Percentiles rank a stretch among this genome's conserved stretches.
These are phyloP conservation scores for Phytophthora syringae DNA, from an alignment of 352 stramenopile species.

Conservation along the genomic window DNA sequence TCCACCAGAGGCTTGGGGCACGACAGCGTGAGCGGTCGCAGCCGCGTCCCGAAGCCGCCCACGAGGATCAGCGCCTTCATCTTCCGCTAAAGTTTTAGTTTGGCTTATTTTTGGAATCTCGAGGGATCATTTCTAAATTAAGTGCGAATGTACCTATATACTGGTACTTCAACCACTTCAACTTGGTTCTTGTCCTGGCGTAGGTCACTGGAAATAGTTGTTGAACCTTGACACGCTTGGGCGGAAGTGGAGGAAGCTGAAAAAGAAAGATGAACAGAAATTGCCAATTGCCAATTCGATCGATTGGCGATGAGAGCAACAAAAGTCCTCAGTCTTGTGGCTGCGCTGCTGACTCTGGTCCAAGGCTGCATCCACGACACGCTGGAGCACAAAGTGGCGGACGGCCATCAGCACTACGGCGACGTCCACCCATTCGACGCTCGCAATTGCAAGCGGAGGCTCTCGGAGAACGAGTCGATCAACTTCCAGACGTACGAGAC, in stretches of 20 bases:
- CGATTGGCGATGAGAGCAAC: slow-evolving; percentile 5
- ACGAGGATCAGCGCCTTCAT: slow-evolving; percentile 94
- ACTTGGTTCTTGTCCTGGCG: slow-evolving; percentile 10
- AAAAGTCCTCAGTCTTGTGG: slow-evolving; percentile 1
- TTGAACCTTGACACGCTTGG: neutral
- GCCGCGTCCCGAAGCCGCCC: slow-evolving; percentile 89
- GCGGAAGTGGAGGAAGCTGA: slow-evolving; percentile 5
- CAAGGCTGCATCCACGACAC: slow-evolving; percentile 42
- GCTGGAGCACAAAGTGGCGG: slow-evolving; percentile 31
- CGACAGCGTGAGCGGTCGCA: slow-evolving; percentile 90
- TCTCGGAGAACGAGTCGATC: slow-evolving; percentile 18
- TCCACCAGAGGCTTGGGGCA: slow-evolving; percentile 91
- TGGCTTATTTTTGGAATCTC: neutral
- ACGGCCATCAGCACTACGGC: slow-evolving; percentile 32
- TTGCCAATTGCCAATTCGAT: neutral
- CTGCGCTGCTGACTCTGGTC: neutral
- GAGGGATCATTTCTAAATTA: too few relatives aligned
- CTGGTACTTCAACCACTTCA: slow-evolving; percentile 14
- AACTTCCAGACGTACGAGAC: slow-evolving; percentile 56
- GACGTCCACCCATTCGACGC: slow-evolving; percentile 33
- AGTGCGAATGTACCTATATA: neutral
- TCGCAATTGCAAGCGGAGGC: slow-evolving; percentile 12
- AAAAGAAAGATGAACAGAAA: too few relatives aligned
- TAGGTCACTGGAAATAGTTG: slow-evolving; percentile 20
- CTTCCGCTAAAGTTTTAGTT: neutral